Conservation (phyloP, 2,329 filamentous ascomycete genomes). For the Penicillium sp. region DNA sequence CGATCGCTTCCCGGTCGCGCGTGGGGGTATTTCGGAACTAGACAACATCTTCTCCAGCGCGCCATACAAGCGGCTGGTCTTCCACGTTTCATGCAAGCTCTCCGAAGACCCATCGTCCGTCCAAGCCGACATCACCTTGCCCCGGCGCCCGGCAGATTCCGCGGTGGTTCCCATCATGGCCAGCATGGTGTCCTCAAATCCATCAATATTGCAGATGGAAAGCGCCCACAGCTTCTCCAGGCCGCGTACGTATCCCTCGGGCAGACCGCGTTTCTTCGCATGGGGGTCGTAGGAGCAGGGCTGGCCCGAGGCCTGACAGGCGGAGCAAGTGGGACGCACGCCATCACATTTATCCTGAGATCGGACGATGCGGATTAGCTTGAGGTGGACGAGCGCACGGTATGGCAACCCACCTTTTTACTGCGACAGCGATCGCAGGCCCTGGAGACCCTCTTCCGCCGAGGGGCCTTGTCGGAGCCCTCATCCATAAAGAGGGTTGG, state of each 20-base stretch:
- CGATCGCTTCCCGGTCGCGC: slow-evolving; percentile 33
- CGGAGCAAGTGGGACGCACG: slow-evolving; percentile 42
- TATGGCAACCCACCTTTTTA: slow-evolving; percentile 35
- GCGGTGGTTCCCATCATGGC: slow-evolving; percentile 37
- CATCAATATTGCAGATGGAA: slow-evolving; percentile 44
- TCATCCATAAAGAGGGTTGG: slow-evolving; percentile 39
- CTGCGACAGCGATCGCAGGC: slow-evolving; percentile 48
- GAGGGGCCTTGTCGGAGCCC: slow-evolving; percentile 39
- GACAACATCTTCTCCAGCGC: slow-evolving; percentile 45
- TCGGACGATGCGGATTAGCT: neutral
- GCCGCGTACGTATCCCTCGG: slow-evolving; percentile 48
- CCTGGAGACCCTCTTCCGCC: slow-evolving; percentile 47
- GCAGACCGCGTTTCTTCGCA: slow-evolving; percentile 47
- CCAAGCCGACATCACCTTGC: slow-evolving; percentile 40
- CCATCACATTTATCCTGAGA: slow-evolving; percentile 46
- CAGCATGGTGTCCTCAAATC: slow-evolving; percentile 44
- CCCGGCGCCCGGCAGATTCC: slow-evolving; percentile 31
- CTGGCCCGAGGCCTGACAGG: slow-evolving; percentile 41
- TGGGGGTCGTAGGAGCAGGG: slow-evolving; percentile 45
- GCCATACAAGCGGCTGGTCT: slow-evolving; percentile 40
- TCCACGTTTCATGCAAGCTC: slow-evolving; percentile 45
- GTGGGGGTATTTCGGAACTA: slow-evolving; percentile 26
- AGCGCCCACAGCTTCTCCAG: slow-evolving; percentile 48
- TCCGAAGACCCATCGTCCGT: slow-evolving; percentile 42
- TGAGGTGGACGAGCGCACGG: neutral